Base-by-base conservation (phyloP, 2,329 filamentous ascomycete genomes). In the Neopestalotiopsis clavispora region DNA sequence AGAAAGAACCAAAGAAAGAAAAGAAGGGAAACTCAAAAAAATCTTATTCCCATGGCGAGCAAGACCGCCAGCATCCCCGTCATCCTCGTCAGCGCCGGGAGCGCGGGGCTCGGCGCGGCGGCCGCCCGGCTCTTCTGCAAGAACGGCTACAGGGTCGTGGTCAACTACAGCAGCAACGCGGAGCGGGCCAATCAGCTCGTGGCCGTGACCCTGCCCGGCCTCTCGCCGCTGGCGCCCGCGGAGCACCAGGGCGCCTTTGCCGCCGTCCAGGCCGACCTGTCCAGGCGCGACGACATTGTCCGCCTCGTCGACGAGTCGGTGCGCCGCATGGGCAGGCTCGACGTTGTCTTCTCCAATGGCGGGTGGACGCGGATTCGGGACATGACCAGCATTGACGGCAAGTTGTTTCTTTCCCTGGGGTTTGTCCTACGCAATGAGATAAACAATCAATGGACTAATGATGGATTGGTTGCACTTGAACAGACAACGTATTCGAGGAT, bases 321-420 rank as follows among this genome's bases (percentile, higher is more conserved):
- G 62, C 80, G 85, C 32, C 80, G 79, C n/a, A 84, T 94, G 71
- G 92, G 91, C 4, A 89, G 90, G 1, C 78, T 96, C n/a, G 93
- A 96, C 80, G 85, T 94, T 56, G 83, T 96, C 60, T 88, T 95
- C 74, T 92, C 91, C 2, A 96, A 96, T 78, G 92, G 91, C 7
- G 86, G 86, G 2, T 89, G 86, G 85, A 87, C 86, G 0, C 76
- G 74, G 17, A 77, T 85, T n/a, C 77, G 66, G 40, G 65, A 69
- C 34, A 69, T 67, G 63, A 68, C 61, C 4, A 67, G 67, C 17
- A 65, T 69, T 17, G 61, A 67, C 13, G 68, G 69, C 67, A 68
- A 12, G 7, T 45, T 28, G 23, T 4, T 7, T 9, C 17, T 12
- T 34, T 17, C n/a, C 7, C 60, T 30, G 45, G 13, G 40, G 40